phyloP scores from a whole-genome alignment of 2,329 filamentous ascomycete genomes.

The Exophiala calicioides region DNA sequence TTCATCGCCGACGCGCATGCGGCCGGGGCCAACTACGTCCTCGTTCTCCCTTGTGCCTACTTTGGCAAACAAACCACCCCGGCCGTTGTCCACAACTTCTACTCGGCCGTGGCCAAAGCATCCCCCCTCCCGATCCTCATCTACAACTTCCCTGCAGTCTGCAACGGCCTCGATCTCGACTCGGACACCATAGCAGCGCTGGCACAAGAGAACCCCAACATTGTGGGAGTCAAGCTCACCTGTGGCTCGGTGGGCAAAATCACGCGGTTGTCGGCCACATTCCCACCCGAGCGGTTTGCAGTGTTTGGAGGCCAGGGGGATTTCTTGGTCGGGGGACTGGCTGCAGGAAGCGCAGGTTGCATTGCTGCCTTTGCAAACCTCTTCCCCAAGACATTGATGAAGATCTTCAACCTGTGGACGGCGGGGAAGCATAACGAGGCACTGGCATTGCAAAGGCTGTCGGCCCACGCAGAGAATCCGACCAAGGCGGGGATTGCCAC shows the following conservation, averaged over 20 bases:
- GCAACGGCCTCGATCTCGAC: conserved; percentile 67
- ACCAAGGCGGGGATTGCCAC: conserved; percentile 67
- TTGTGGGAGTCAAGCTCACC: conserved; percentile 67
- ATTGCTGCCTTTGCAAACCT: conserved; percentile 61
- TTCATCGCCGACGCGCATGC: conserved; percentile 59
- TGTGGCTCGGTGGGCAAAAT: conserved; percentile 64
- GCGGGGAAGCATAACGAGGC: conserved; percentile 61
- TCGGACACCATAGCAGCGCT: conserved; percentile 61
- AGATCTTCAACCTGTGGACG: conserved; percentile 62
- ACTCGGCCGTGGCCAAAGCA: conserved; percentile 54
- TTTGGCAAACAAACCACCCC: conserved; percentile 63
- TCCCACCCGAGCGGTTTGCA: conserved; percentile 60
- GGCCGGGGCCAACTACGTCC: conserved; percentile 62
- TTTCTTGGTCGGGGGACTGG: conserved; percentile 62
- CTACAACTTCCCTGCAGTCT: conserved; percentile 69
- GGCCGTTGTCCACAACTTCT: conserved; percentile 61
- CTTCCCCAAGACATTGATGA: conserved; percentile 56
- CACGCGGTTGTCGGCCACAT: conserved; percentile 54
- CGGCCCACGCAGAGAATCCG: conserved; percentile 65
- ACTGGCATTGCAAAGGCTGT: conserved; percentile 59
- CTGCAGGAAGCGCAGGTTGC: conserved; percentile 55
- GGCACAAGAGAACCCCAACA: conserved; percentile 52
- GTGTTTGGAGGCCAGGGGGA: conserved; percentile 73
- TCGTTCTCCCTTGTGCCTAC: conserved; percentile 65
- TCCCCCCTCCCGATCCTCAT: conserved; percentile 60